A percentile compares a stretch with the other conserved stretches of the same genome.
Conservation (phyloP, 192 early-diverging fungal species). For the Phycomyces nitens region DNA sequence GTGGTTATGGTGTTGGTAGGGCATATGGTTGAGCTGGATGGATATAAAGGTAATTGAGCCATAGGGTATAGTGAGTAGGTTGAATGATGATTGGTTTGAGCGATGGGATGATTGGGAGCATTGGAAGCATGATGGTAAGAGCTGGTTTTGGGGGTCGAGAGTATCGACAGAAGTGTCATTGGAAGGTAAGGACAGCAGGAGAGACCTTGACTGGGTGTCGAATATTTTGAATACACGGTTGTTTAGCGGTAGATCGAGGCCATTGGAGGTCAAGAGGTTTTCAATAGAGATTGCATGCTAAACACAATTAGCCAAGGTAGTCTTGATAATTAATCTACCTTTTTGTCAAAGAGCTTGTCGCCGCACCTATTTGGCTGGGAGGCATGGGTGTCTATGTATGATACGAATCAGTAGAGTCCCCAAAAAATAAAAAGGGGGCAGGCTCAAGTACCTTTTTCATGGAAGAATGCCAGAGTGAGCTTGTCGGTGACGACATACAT, state of each 20-base stretch:
- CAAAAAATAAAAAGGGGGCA: no score
- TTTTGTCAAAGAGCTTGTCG: no score
- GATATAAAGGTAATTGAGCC: conserved; percentile 29
- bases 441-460: no score
- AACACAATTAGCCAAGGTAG: no score
- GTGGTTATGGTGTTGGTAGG: no score
- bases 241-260: no score
- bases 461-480: conserved; percentile 24
- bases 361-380: no score
- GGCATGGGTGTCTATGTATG: no score
- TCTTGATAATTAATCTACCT: no score
- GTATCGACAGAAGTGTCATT: conserved; percentile 8
- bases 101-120: conserved; percentile 5
- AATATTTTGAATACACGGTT: background rate
- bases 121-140: conserved; percentile 14
- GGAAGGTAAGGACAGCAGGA: conserved; percentile 9
- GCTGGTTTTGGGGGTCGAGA: conserved; percentile 7
- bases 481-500: conserved; percentile 32
- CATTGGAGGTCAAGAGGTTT: background rate
- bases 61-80: conserved; percentile 26
- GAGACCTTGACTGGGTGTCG: conserved; percentile 16
- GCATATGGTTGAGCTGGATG: conserved; percentile 5
- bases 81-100: conserved; percentile 1
- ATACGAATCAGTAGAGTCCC: no score
- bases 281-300: background rate